phyloP scores from a whole-genome alignment of 805 yeast species.

The Nakazawaea ishiwadae region DNA sequence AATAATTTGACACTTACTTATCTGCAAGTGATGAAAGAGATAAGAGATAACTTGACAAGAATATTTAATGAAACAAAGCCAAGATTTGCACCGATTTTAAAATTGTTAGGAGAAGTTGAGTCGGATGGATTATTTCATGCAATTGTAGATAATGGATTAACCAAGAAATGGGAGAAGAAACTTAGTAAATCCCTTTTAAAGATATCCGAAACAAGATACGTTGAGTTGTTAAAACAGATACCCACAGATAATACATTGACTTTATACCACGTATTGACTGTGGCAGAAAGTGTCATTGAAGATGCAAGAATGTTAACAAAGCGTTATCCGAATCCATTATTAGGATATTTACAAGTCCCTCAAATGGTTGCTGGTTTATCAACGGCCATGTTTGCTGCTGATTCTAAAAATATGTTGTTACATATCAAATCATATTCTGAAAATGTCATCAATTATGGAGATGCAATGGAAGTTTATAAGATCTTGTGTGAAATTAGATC shows the following conservation, averaged over 20 bases:
- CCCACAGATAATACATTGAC: constrained; percentile 40
- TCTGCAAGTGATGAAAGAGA: constrained; percentile 38
- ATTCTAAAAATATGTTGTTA: constrained; percentile 44
- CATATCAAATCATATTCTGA: constrained; percentile 39
- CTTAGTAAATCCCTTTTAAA: constrained; percentile 30
- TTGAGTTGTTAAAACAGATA: constrained; percentile 36
- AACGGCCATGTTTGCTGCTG: constrained; percentile 50
- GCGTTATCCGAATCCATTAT: constrained; percentile 54
- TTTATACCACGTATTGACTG: constrained; percentile 26
- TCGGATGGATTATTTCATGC: constrained; percentile 32
- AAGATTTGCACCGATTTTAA: constrained; percentile 49
- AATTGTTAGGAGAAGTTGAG: constrained; percentile 31
- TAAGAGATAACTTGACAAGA: constrained; percentile 23
- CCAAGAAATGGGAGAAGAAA: constrained; percentile 24
- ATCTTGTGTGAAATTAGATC: constrained; percentile 48
- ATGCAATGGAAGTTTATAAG: constrained; percentile 53
- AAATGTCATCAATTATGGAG: constrained; percentile 41
- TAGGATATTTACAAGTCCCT: constrained; percentile 53
- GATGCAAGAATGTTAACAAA: constrained; percentile 51
- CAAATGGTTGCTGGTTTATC: constrained; percentile 42
- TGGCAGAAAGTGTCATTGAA: constrained; percentile 48
- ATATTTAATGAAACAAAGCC: constrained; percentile 47
- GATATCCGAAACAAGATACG: constrained; percentile 34
- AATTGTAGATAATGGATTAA: neutral
- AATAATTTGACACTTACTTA: constrained; percentile 40